Conservation (phyloP, 139 green algal genomes). For the Chlamydomonas schloesseri region DNA sequence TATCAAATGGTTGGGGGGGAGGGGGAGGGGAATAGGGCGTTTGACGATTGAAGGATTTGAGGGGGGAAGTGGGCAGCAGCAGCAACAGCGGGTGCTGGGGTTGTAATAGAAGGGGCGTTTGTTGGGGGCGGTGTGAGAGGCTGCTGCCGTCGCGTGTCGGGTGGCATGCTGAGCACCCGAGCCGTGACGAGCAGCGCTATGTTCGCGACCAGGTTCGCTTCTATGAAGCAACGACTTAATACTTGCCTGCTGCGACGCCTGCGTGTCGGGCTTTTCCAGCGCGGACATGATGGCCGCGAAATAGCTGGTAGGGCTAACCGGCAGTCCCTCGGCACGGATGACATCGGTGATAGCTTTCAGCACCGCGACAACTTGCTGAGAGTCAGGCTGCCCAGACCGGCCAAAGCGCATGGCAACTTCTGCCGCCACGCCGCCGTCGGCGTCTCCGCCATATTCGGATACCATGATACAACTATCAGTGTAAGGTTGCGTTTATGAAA, state of each 20-base stretch:
- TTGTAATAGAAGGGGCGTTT: no score
- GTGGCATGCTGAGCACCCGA: no score
- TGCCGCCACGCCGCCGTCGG: conserved; percentile 56
- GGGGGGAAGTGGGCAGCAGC: no score
- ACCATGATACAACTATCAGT: neutral
- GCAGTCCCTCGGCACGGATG: conserved; percentile 68
- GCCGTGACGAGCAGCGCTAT: no score
- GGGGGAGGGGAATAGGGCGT: neutral
- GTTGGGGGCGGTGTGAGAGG: no score
- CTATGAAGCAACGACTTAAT: no score
- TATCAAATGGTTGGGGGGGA: no score
- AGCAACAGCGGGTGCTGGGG: no score
- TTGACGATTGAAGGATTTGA: no score
- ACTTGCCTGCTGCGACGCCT: conserved; percentile 57
- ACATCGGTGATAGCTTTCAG: conserved; percentile 77
- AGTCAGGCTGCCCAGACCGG: conserved; percentile 76
- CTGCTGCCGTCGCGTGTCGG: no score
- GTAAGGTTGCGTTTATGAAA: no score
- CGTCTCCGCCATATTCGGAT: conserved; percentile 18
- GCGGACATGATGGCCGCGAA: conserved; percentile 89
- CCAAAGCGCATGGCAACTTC: conserved; percentile 70
- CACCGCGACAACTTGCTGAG: conserved; percentile 76
- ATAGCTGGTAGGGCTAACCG: conserved; percentile 76
- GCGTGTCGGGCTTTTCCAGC: conserved; percentile 73
- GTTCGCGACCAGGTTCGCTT: no score